phyloP scores from a whole-genome alignment of 2,329 filamentous ascomycete genomes.

The Aspergillus sp. region DNA sequence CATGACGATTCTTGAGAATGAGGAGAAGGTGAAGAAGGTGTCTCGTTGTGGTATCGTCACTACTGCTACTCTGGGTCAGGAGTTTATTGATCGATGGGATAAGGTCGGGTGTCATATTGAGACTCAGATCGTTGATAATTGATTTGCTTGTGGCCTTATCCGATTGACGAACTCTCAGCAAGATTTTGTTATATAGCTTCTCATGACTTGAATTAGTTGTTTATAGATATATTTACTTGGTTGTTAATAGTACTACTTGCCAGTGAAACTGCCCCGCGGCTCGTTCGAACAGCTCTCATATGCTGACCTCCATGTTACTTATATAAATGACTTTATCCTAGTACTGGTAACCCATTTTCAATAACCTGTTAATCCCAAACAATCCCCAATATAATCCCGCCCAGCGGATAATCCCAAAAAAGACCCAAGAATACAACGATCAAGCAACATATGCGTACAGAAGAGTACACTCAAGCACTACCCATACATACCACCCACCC shows the following conservation, averaged over 20 bases:
- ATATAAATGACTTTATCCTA: too few relatives aligned
- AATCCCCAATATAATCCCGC: too few relatives aligned
- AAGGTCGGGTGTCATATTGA: slow-evolving; percentile 47
- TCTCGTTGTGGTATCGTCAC: slow-evolving; percentile 52
- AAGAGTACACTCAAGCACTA: neutral
- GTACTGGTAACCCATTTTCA: too few relatives aligned
- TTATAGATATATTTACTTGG: neutral
- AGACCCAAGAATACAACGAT: neutral
- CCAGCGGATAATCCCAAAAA: too few relatives aligned
- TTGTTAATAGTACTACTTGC: too few relatives aligned
- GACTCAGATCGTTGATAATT: slow-evolving; percentile 38
- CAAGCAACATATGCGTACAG: neutral
- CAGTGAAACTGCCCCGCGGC: too few relatives aligned
- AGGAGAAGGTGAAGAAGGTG: slow-evolving; percentile 43
- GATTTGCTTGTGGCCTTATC: neutral
- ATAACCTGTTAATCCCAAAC: too few relatives aligned
- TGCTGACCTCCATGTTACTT: too few relatives aligned
- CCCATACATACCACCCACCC: neutral
- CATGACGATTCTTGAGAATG: slow-evolving; percentile 46
- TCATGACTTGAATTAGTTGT: neutral
- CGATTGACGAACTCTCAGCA: slow-evolving; percentile 18
- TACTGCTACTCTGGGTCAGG: slow-evolving; percentile 50
- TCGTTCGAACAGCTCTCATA: too few relatives aligned
- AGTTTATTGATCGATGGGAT: slow-evolving; percentile 48
- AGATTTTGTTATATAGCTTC: neutral